Evolutionary conservation across 2,329 filamentous ascomycete species (phyloP).

Genomic region (Diaporthe caulivora): DNA sequence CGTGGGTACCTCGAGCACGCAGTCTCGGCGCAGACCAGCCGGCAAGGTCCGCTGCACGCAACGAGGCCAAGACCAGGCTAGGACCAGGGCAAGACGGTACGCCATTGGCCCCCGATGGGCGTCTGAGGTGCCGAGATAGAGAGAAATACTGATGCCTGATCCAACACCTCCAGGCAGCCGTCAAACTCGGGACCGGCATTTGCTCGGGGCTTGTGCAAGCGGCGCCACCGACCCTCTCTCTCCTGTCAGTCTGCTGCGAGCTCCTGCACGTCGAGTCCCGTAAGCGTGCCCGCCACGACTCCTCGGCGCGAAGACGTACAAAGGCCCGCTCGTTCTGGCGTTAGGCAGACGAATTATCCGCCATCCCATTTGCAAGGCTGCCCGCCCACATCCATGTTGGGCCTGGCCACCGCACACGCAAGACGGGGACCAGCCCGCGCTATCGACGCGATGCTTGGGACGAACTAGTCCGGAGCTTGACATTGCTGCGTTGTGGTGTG

Average conservation of each 20-base stretch:
- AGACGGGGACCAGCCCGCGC: background rate
- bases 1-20: background rate
- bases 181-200: conserved; percentile 29
- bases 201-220: conserved; percentile 16
- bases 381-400: conserved; percentile 26
- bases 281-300: conserved; percentile 21
- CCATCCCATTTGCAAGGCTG: conserved; percentile 28
- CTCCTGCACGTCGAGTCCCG: conserved; percentile 1
- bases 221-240: conserved; percentile 21
- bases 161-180: conserved; percentile 30
- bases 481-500: background rate
- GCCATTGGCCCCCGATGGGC: background rate
- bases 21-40: conserved; percentile 22
- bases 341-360: conserved; percentile 32
- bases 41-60: background rate
- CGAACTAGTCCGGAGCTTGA: background rate
- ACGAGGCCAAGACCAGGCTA: background rate
- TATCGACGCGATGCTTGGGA: conserved; percentile 25
- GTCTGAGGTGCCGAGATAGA: background rate
- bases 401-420: conserved; percentile 2
- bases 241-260: background rate
- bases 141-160: conserved; percentile 21
- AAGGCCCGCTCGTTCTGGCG: conserved; percentile 23
- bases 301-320: conserved; percentile 13
- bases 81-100: background rate